Evolutionary conservation across 2,329 filamentous ascomycete species (phyloP).

Genomic region (Hypoxylon sp.): DNA sequence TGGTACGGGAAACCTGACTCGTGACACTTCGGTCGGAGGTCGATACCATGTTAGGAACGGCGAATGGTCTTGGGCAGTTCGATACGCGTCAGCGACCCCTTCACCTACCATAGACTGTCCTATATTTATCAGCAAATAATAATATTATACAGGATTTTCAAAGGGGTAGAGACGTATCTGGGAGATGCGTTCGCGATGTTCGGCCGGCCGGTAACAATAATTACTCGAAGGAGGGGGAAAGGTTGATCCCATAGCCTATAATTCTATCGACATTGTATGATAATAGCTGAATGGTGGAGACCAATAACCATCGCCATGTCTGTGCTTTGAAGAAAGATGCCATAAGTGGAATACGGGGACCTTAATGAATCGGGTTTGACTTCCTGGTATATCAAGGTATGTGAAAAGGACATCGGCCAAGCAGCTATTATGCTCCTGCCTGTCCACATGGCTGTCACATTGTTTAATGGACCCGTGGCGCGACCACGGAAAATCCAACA

Average conservation of each 20-base stretch:
- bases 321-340: conserved; percentile 3
- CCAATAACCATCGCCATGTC: background rate
- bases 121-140: background rate
- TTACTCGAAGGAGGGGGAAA: too few relatives aligned
- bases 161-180: background rate
- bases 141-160: too few relatives aligned
- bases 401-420: conserved; percentile 22
- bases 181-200: background rate
- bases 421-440: background rate
- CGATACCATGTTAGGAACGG: background rate
- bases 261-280: background rate
- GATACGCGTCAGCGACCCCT: background rate
- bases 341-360: background rate
- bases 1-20: background rate
- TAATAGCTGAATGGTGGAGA: background rate
- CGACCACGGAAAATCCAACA: background rate
- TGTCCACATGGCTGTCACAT: background rate
- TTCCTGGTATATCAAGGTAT: background rate
- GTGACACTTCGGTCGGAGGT: background rate
- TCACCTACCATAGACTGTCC: background rate
- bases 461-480: conserved; percentile 2
- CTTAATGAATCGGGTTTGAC: conserved; percentile 3
- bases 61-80: background rate
- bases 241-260: background rate
- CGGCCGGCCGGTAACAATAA: background rate